Evolutionary conservation across 352 stramenopile genomes (phyloP), one percentile per base, ranked within the genome.

Genomic region (Phytophthora cactorum): DNA sequence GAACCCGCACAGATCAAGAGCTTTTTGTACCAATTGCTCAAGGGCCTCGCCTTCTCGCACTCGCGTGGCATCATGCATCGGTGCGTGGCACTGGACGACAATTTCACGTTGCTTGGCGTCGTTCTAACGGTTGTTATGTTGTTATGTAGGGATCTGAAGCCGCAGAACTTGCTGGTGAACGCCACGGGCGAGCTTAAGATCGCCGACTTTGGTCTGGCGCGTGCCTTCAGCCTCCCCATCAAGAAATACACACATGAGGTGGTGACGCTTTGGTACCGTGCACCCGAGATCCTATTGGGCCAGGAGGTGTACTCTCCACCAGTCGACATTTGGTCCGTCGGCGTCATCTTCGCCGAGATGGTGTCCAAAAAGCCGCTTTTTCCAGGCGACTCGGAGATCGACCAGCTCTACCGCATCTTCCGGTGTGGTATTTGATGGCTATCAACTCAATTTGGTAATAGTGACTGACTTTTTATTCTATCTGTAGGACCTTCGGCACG

Each of bases 211-310:
- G 98, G 97, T 8, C 81, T 99, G 8, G 98, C 97, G 14, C 81
- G 98, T 17, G 97, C 96, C 6, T 99, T 99, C 71, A 98, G 96
- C 72, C 90, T 98, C 38, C 98, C 98, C 1, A 97, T 99, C 46
- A 96, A 98, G 31, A 97, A 97, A 46, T 96, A 99, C 67, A 99
- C 97, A 22, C 97, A 99, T 68, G 98, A 99, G 72, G 88, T 99
- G 34, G 97, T 99, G 6, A 99, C 98, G 45, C 86, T 99, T 8
- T 99, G 98, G 98, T 99, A 99, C 77, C 92, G 98, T 11, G 93
- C 97, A 25, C 98, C 98, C 0, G 98, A 99, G 82, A 99, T 99
- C 65, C 74, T 99, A 38, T 85, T 99, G 0, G 97, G 97, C 7
- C 79, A 99, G 43, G 82, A 93, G 49, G 63, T 91, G n/a, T 96